phyloP scores from a whole-genome alignment of 139 green algal genomes.

The Choricystis sp. region DNA sequence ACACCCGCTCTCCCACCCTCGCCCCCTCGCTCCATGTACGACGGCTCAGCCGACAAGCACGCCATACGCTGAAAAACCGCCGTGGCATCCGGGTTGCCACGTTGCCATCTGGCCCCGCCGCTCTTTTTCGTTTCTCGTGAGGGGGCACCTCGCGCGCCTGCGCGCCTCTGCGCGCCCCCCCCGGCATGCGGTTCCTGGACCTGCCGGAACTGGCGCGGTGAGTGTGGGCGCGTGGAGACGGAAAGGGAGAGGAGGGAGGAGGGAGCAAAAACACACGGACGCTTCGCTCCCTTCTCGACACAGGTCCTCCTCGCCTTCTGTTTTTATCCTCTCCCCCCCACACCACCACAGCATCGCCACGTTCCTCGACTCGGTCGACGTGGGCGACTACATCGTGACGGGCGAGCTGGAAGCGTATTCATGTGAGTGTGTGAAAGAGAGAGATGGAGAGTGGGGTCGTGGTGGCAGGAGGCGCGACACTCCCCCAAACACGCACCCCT shows the following conservation, averaged over 20 bases:
- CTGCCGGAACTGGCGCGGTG: no score
- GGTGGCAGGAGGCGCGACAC: background rate
- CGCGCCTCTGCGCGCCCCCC: no score
- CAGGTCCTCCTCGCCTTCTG: background rate
- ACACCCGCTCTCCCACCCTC: no score
- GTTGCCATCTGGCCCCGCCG: no score
- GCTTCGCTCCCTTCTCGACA: background rate
- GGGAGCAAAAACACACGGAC: background rate
- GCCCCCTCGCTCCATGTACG: no score
- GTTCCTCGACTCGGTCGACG: constrained; percentile 79
- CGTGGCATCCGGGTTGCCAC: no score
- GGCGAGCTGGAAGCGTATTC: constrained; percentile 86
- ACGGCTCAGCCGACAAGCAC: no score
- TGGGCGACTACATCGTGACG: constrained; percentile 71
- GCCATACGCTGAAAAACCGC: no score
- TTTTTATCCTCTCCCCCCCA: background rate
- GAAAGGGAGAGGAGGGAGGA: background rate
- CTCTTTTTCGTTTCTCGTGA: no score
- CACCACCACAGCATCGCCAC: constrained; percentile 45
- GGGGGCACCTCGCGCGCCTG: no score
- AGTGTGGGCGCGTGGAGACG: no score
- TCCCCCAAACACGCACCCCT: background rate
- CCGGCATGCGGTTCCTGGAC: no score
- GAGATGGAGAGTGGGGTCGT: background rate
- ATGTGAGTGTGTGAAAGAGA: constrained; percentile 41